These are phyloP conservation scores for Chaetomidium leptoderma DNA, from an alignment of 495 filamentous ascomycete genomes.

Conservation along the genomic window DNA sequence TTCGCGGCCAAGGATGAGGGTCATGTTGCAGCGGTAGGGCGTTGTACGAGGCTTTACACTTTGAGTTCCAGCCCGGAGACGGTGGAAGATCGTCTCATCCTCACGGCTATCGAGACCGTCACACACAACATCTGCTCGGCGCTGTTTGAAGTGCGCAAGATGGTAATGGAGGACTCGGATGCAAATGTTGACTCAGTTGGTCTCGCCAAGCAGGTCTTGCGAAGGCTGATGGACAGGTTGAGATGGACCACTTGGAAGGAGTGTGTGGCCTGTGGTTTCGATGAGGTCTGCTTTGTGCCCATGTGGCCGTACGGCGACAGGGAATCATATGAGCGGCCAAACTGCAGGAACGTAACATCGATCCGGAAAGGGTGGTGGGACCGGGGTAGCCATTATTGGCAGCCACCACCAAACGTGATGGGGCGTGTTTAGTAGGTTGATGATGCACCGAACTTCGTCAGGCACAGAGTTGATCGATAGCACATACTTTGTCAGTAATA, in stretches of 20 bases:
- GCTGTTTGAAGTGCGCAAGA: conserved; percentile 40
- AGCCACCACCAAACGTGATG: background rate
- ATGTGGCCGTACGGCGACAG: conserved; percentile 60
- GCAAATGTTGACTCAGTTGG: conserved; percentile 10
- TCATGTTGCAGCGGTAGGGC: conserved; percentile 36
- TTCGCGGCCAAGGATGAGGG: conserved; percentile 40
- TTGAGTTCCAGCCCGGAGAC: conserved; percentile 18
- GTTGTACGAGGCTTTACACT: conserved; percentile 50
- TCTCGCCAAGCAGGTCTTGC: conserved; percentile 24
- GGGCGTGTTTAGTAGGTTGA: no score
- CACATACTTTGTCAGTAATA: no score
- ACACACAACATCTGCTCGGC: conserved; percentile 48
- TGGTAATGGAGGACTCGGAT: conserved; percentile 20
- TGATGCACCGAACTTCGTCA: no score
- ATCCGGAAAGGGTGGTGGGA: conserved; percentile 3
- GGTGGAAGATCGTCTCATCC: conserved; percentile 36
- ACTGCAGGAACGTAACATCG: conserved; percentile 18
- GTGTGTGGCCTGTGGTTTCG: conserved; percentile 49
- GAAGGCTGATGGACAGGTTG: conserved; percentile 46
- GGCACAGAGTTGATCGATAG: no score
- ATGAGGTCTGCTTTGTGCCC: conserved; percentile 63
- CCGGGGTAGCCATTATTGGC: conserved; percentile 1
- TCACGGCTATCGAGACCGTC: conserved; percentile 46
- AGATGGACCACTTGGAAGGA: conserved; percentile 61
- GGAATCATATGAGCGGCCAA: conserved; percentile 18